Percentiles rank a stretch among this genome's conserved stretches.
These are phyloP conservation scores for Gaultheria prostrata DNA, from an alignment of 148 eudicot species.

Conservation along the genomic window DNA sequence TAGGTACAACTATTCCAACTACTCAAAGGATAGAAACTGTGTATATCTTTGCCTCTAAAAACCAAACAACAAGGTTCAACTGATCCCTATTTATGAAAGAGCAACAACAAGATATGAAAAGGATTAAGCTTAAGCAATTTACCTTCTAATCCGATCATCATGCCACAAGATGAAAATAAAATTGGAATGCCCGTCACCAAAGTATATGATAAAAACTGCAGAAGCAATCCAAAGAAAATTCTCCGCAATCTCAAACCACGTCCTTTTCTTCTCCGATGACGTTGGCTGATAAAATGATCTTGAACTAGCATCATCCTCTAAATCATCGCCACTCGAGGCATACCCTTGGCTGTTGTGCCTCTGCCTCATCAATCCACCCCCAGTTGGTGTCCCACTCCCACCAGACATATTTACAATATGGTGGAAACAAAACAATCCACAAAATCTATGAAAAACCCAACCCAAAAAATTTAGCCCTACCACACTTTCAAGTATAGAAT, in stretches of 20 bases:
- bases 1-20: background rate
- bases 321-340: slow-evolving; percentile 75
- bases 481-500: background rate
- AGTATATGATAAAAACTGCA: slow-evolving; percentile 64
- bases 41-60: background rate
- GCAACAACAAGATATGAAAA: background rate
- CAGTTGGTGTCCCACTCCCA: slow-evolving; percentile 77
- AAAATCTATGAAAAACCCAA: background rate
- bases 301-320: slow-evolving; percentile 91
- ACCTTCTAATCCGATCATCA: slow-evolving; percentile 84
- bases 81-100: background rate
- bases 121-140: slow-evolving; percentile 17
- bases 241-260: slow-evolving; percentile 63
- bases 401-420: slow-evolving; percentile 58
- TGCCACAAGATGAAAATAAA: slow-evolving; percentile 66
- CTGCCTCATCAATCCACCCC: slow-evolving; percentile 69
- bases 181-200: slow-evolving; percentile 75
- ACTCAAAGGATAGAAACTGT: background rate
- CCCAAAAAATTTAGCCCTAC: slow-evolving; percentile 1
- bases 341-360: slow-evolving; percentile 83
- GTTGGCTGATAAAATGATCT: slow-evolving; percentile 38
- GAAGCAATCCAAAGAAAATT: slow-evolving; percentile 82
- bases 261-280: slow-evolving; percentile 19
- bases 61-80: background rate
- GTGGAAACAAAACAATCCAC: slow-evolving; percentile 13